A percentile compares a stretch with the other conserved stretches of the same genome.
Evolutionary conservation across 1,284 basidiomycete species (phyloP).

Genomic region (Austroboletus niveus): DNA sequence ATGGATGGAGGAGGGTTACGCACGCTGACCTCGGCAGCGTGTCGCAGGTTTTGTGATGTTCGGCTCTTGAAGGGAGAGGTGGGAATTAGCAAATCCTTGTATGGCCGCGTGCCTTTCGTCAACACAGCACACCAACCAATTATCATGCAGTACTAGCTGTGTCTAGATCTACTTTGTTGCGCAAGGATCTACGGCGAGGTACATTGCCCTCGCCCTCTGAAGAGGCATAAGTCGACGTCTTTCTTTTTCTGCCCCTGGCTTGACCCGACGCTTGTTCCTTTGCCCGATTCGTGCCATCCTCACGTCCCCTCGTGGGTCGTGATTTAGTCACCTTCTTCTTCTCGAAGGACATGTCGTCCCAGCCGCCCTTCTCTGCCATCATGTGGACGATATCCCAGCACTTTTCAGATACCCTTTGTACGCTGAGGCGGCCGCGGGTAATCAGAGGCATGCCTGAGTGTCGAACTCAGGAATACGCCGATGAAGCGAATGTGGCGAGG

Average conservation of each 20-base stretch:
- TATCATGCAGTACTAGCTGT: background rate
- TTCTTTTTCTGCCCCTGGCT: slow-evolving; percentile 25
- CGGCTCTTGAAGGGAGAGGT: slow-evolving; percentile 28
- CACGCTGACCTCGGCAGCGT: slow-evolving; percentile 27
- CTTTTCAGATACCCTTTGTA: slow-evolving; percentile 71
- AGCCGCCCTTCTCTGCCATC: slow-evolving; percentile 75
- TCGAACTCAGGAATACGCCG: slow-evolving; percentile 1
- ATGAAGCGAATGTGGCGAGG: background rate
- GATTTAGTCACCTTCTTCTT: slow-evolving; percentile 72
- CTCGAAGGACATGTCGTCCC: slow-evolving; percentile 45
- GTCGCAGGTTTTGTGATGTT: slow-evolving; percentile 7
- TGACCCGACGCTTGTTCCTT: slow-evolving; percentile 61
- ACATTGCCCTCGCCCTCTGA: slow-evolving; percentile 4
- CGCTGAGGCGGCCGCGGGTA: slow-evolving; percentile 82
- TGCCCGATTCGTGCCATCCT: slow-evolving; percentile 64
- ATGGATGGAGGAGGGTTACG: slow-evolving; percentile 14
- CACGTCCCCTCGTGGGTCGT: slow-evolving; percentile 49
- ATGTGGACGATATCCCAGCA: slow-evolving; percentile 70
- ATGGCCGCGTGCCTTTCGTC: background rate
- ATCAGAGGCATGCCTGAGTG: slow-evolving; percentile 74
- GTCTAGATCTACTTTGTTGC: slow-evolving; percentile 13
- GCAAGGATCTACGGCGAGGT: slow-evolving; percentile 23
- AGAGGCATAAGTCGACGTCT: slow-evolving; percentile 1
- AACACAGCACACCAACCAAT: background rate
- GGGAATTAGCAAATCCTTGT: slow-evolving; percentile 27